phyloP scores from a whole-genome alignment of 352 stramenopile species.

The Globisporangium takayamanum region DNA sequence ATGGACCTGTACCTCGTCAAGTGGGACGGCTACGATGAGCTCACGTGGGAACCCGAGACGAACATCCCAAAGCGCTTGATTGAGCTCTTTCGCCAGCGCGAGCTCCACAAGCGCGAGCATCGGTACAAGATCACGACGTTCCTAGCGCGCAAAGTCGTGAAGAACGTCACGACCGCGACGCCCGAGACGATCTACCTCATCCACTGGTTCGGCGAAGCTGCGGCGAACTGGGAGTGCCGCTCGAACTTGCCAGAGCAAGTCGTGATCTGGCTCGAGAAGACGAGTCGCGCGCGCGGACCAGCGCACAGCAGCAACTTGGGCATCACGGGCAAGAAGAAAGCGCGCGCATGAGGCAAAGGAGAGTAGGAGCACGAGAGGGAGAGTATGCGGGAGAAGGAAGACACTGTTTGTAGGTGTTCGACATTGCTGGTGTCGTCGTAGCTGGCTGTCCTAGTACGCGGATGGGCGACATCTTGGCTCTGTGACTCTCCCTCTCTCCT shows the following conservation, averaged over 20 bases:
- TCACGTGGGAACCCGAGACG: constrained; percentile 67
- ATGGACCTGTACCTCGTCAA: constrained; percentile 70
- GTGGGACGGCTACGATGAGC: constrained; percentile 72
- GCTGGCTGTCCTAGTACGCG: no score
- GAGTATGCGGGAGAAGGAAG: neutral
- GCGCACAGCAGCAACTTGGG: neutral
- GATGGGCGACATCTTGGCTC: no score
- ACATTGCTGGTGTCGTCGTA: constrained; percentile 2
- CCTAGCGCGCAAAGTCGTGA: constrained; percentile 40
- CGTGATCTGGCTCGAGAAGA: constrained; percentile 66
- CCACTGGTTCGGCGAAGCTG: constrained; percentile 48
- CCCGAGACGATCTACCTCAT: constrained; percentile 68
- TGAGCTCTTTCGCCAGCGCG: constrained; percentile 47
- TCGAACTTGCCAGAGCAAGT: constrained; percentile 46
- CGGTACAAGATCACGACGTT: constrained; percentile 54
- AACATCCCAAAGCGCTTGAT: constrained; percentile 66
- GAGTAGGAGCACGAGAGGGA: neutral
- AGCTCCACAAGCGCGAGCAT: constrained; percentile 37
- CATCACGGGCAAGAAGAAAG: constrained; percentile 34
- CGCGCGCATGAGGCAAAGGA: constrained; percentile 11
- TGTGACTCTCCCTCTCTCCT: constrained; percentile 2
- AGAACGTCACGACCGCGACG: constrained; percentile 47
- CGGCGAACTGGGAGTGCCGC: constrained; percentile 46
- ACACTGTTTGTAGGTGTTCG: neutral
- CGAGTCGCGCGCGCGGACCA: constrained; percentile 21